Evolutionary conservation across 2,329 filamentous ascomycete species (phyloP), one percentile per base, ranked within the genome.

Genomic region (Pseudocercospora eumusae): DNA sequence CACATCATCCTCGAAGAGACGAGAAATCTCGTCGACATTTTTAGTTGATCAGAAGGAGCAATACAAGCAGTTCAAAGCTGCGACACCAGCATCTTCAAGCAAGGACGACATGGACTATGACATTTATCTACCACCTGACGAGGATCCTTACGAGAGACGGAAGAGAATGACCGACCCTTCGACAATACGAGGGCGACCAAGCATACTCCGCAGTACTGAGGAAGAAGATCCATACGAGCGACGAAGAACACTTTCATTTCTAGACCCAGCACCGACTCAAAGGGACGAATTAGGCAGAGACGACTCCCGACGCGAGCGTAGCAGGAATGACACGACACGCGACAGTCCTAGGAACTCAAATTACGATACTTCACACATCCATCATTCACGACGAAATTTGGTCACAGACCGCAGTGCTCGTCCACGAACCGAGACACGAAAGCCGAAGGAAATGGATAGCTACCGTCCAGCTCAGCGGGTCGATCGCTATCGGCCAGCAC

Each of bases 91-190:
- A 23, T n/a, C 52, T 20, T 13, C 52, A n/a, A 54, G 18, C 28
- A 54, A 54, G 9, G 52, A 40, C 27, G 28, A 20, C 10, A 33
- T 25, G n/a, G 23, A 23, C 10, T n/a, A 11, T 36, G 27, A 54
- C 23, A 10, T 13, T 20, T 20, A 25, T 23, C 20, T 40, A 25
- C 20, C n/a, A n/a, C n/a, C 21, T 13, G 52, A 54, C 18, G 52
- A 54, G 27, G 52, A 54, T 15, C 52, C 52, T 20, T 54, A 36
- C n/a, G 52, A 54, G 52, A 33, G 18, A 36, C 52, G 52, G n/a
- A 54, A 23, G 28, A 36, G 18, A 23, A 54, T 54, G 52, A 54
- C 27, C 18, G 9, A 15, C 2, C n/a, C 47, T n/a, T 52, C 21
- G 5, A 27, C 47, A 8, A 25, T 7, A 25, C 25, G 23, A n/a